Base-by-base conservation (phyloP, 345 rosid genomes). In the Lepidium africanum region DNA sequence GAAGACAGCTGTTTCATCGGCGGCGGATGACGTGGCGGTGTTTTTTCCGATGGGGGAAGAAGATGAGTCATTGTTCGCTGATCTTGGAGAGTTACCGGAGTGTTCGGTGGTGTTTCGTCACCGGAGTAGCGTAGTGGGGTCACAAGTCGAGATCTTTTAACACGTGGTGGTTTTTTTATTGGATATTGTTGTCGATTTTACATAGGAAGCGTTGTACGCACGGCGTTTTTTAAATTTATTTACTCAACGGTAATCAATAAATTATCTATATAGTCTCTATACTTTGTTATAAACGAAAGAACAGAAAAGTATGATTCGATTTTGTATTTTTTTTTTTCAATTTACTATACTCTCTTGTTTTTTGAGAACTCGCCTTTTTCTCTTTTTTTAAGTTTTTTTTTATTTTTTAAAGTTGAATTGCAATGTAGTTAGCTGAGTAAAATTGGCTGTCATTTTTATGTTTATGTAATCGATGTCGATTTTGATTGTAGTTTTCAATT, bases 31-130 rank as follows among this genome's bases (percentile, higher is more conserved):
- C 72, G 25, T 81, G 69, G 81, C 82, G 8, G 60, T 88, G 84
- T 82, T 79, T 66, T 84, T 88, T 39, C 87, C 89, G 27, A 76
- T 85, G 81, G 59, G 87, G 27, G 91, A 85, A 45, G 94, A 91
- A 75, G 99, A 95, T 61, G 99, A 95, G 82, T 89, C 89, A 32
- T 63, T 95, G 74, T 91, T 89, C 75, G 97, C 97, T 47, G 99
- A 91, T 79, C 97, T 95, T 9, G 99, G 82, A 3, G 99, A 94
- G 87, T 77, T 95, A 77, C 99, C 99, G 75, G 99, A 95, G 86
- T 95, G 87, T 47, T 83, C 96, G 43, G 48, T 82, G 69, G 97
- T 91, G 55, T 86, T 94, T 59, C 71, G 91, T 69, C 94, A 81
- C 67, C 82, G 83, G 65, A 88, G 82, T 59, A 68, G 58, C 65